These are phyloP conservation scores for Neonectria faginata DNA, from an alignment of 2,329 filamentous ascomycete species.

Conservation along the genomic window DNA sequence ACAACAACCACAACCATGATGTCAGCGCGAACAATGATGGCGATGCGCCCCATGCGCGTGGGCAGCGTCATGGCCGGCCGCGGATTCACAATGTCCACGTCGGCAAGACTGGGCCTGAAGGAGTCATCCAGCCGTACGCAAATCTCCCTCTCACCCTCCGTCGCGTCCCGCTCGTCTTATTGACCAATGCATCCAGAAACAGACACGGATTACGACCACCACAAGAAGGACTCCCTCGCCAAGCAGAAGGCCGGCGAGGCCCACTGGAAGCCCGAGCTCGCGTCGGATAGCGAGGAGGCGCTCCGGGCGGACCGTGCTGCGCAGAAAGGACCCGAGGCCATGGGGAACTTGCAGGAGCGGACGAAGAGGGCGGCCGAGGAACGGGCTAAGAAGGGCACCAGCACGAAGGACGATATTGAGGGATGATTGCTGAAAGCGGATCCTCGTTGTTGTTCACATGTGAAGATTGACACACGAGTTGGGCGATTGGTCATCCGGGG, in stretches of 20 bases:
- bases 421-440: neutral
- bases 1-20: conserved; percentile 36
- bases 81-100: conserved; percentile 47
- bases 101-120: conserved; percentile 49
- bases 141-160: neutral
- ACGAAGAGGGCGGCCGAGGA: conserved; percentile 66
- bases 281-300: conserved; percentile 82
- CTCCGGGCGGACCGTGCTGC: conserved; percentile 72
- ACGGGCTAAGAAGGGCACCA: conserved; percentile 61
- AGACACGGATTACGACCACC: conserved; percentile 62
- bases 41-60: conserved; percentile 39
- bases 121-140: conserved; percentile 52
- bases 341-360: conserved; percentile 66
- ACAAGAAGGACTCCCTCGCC: conserved; percentile 70
- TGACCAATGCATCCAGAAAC: conserved; percentile 43
- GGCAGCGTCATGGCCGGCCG: conserved; percentile 41
- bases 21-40: conserved; percentile 39
- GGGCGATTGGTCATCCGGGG: neutral
- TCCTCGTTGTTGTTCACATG: neutral
- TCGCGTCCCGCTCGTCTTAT: neutral
- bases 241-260: conserved; percentile 78
- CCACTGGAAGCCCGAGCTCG: conserved; percentile 82
- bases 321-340: conserved; percentile 51
- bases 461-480: neutral
- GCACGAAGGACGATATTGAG: conserved; percentile 58